phyloP scores from a whole-genome alignment of 306 rosid genomes.

The Echinosophora koreensis region DNA sequence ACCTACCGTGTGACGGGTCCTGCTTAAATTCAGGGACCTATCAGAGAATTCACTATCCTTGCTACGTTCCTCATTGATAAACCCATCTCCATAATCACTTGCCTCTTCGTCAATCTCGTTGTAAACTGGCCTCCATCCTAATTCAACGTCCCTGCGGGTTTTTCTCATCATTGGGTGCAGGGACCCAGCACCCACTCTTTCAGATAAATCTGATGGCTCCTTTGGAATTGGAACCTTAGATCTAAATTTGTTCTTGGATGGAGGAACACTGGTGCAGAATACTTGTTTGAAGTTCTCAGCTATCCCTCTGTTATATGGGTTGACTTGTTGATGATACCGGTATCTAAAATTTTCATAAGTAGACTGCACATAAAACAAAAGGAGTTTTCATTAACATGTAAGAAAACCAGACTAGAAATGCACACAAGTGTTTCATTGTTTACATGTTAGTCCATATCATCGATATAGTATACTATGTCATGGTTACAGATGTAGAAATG shows the following conservation, averaged over 20 bases:
- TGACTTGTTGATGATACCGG: constrained; percentile 63
- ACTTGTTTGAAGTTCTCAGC: constrained; percentile 60
- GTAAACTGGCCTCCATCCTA: constrained; percentile 52
- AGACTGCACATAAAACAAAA: constrained; percentile 61
- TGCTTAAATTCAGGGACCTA: constrained; percentile 52
- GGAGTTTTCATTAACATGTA: not conserved
- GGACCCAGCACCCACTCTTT: constrained; percentile 44
- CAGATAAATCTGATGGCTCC: constrained; percentile 46
- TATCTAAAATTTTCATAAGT: constrained; percentile 82
- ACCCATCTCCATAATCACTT: constrained; percentile 48
- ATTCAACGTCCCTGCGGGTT: constrained; percentile 52
- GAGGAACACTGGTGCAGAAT: constrained; percentile 68
- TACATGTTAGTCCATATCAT: not conserved
- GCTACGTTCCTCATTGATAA: constrained; percentile 46
- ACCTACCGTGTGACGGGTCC: constrained; percentile 50
- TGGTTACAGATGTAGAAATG: not conserved
- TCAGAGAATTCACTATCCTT: constrained; percentile 53
- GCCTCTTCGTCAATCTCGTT: constrained; percentile 47
- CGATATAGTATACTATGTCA: not conserved
- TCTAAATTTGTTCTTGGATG: constrained; percentile 73
- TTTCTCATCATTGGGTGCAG: constrained; percentile 57
- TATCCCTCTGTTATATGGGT: constrained; percentile 69
- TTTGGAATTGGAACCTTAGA: constrained; percentile 62
- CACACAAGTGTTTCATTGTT: not conserved
- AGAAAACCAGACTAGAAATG: constrained; percentile 35